Conservation (phyloP, 1,284 basidiomycete species). For the Pisolithus thermaeus region DNA sequence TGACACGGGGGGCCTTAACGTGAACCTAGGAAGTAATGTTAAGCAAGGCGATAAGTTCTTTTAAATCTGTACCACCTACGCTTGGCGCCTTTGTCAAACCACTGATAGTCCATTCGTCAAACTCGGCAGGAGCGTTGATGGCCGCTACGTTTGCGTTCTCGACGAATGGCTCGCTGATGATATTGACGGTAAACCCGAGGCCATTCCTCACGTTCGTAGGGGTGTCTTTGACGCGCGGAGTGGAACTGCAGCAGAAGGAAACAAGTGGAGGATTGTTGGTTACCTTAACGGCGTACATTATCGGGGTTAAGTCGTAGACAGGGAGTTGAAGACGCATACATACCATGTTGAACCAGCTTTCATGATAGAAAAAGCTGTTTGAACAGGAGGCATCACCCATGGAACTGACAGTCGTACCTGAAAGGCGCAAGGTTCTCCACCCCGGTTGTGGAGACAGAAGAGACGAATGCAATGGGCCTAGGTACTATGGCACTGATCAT, state of each 20-base stretch:
- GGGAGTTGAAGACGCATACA: neutral
- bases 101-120: conserved; percentile 62
- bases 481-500: conserved; percentile 52
- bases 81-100: conserved; percentile 49
- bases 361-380: conserved; percentile 38
- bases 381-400: conserved; percentile 1
- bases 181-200: too few relatives aligned
- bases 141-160: conserved; percentile 58
- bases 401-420: conserved; percentile 27
- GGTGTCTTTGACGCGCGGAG: conserved; percentile 47
- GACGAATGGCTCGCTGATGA: conserved; percentile 67
- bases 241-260: conserved; percentile 42
- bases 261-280: conserved; percentile 52
- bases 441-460: conserved; percentile 46
- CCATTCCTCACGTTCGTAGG: conserved; percentile 52
- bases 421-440: conserved; percentile 53
- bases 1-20: too few relatives aligned
- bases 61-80: too few relatives aligned
- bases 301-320: neutral
- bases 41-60: too few relatives aligned
- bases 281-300: conserved; percentile 25
- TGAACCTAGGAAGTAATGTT: conserved; percentile 30
- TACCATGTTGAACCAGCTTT: neutral
- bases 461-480: conserved; percentile 59
- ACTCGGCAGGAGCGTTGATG: conserved; percentile 51